These are phyloP conservation scores for Solanum arcanum DNA, from an alignment of 257 asterid species.

Conservation along the genomic window DNA sequence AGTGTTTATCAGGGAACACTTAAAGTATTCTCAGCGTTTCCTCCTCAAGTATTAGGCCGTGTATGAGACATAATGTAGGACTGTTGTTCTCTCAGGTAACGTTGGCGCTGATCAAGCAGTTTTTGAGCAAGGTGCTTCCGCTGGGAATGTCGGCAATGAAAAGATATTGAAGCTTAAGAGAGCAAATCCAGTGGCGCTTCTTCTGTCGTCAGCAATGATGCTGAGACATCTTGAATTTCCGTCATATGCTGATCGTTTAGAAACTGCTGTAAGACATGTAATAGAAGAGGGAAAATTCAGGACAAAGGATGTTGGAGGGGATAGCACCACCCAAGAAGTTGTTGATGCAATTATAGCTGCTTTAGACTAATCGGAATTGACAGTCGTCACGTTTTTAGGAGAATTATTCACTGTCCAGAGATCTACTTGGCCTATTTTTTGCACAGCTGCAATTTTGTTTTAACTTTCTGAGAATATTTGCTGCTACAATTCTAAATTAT, in stretches of 20 bases:
- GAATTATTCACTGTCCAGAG: background rate
- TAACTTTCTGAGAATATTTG: background rate
- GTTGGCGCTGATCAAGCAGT: slow-evolving; percentile 92
- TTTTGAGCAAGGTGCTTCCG: slow-evolving; percentile 98
- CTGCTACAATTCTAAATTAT: background rate
- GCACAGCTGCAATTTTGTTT: background rate
- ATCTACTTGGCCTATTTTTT: background rate
- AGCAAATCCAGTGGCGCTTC: slow-evolving; percentile 91
- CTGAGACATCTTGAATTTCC: slow-evolving; percentile 94
- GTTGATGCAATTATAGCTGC: slow-evolving; percentile 75
- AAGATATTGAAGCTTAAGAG: slow-evolving; percentile 52
- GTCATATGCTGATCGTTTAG: slow-evolving; percentile 88
- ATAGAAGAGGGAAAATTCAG: slow-evolving; percentile 59
- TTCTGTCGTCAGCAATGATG: slow-evolving; percentile 96
- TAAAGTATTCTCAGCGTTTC: background rate
- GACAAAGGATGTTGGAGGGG: slow-evolving; percentile 91
- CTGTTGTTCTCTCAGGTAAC: slow-evolving; percentile 43
- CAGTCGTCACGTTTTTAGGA: background rate
- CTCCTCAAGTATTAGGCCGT: background rate
- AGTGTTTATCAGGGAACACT: background rate
- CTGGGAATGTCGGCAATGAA: slow-evolving; percentile 89
- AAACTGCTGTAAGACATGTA: slow-evolving; percentile 74
- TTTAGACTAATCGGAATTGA: background rate
- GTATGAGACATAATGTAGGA: background rate
- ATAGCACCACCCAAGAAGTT: slow-evolving; percentile 79